phyloP scores from a whole-genome alignment of 2,329 filamentous ascomycete species.

The Diaporthe citri region DNA sequence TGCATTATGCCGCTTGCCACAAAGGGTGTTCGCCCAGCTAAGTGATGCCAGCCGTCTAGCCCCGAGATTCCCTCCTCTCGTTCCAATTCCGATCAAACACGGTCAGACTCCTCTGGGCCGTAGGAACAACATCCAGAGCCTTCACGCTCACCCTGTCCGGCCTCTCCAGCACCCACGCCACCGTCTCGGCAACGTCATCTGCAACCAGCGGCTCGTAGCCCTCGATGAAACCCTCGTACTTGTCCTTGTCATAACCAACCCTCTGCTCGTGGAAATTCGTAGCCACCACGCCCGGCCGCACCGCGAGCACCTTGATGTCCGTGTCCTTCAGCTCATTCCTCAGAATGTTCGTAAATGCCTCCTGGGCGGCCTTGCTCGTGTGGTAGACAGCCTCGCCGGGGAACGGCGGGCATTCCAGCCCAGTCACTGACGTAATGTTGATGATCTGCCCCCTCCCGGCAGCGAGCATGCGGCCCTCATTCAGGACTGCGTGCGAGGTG shows the following conservation, averaged over 20 bases:
- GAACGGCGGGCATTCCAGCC: constrained; percentile 14
- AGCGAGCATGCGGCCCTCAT: constrained; percentile 18
- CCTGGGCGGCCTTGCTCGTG: constrained; percentile 22
- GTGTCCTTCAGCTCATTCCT: constrained; percentile 5
- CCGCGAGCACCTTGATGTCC: constrained; percentile 22
- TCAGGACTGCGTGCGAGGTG: constrained; percentile 11
- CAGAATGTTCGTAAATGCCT: constrained; percentile 12
- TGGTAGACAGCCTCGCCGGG: constrained; percentile 21
- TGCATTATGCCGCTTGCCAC: neutral
- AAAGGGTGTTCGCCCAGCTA: neutral
- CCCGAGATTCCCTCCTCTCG: neutral
- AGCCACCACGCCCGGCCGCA: constrained; percentile 2
- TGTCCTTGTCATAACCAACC: neutral
- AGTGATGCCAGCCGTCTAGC: neutral
- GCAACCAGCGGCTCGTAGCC: constrained; percentile 16
- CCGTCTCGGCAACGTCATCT: constrained; percentile 10
- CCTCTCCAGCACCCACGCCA: constrained; percentile 14
- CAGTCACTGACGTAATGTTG: constrained; percentile 21
- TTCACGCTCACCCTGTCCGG: constrained; percentile 17
- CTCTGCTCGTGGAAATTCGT: constrained; percentile 22
- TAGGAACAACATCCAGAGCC: constrained; percentile 6
- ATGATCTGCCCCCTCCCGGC: neutral
- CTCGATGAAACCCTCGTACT: neutral
- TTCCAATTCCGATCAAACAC: constrained; percentile 20
- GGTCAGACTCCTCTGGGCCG: neutral